phyloP scores from a whole-genome alignment of 208 protist species.

The Trypanosoma cruzi region DNA sequence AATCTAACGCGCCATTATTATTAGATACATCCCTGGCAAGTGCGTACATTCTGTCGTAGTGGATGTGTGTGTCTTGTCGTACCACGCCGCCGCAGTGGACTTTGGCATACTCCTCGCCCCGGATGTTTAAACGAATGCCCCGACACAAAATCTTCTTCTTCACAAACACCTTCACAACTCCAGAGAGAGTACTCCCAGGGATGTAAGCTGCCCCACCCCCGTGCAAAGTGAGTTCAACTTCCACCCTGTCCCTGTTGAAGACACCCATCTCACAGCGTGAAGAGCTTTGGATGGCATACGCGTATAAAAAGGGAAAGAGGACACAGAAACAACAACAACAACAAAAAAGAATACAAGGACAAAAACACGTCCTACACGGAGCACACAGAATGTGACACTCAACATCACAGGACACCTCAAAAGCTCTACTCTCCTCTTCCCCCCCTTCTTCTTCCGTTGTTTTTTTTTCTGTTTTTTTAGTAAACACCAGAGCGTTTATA shows the following conservation, averaged over 20 bases:
- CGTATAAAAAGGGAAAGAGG: conserved; percentile 3
- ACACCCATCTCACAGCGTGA: neutral
- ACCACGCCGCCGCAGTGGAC: neutral
- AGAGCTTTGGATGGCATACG: neutral
- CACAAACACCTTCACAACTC: conserved; percentile 12
- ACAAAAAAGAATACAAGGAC: conserved; percentile 23
- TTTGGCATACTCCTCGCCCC: conserved; percentile 14
- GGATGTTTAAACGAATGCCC: conserved; percentile 7
- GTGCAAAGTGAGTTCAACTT: conserved; percentile 3
- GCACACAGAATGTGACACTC: neutral
- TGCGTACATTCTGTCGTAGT: conserved; percentile 23
- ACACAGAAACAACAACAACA: neutral
- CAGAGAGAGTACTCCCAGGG: conserved; percentile 11
- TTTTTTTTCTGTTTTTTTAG: too few relatives aligned
- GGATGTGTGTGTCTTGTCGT: neutral
- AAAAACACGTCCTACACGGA: neutral
- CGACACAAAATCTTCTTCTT: conserved; percentile 11
- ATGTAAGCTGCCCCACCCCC: neutral
- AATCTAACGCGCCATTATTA: too few relatives aligned
- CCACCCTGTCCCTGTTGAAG: neutral
- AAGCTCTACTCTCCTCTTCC: neutral
- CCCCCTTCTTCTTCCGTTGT: conserved; percentile 60
- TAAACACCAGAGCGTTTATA: conserved; percentile 7
- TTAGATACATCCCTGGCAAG: neutral
- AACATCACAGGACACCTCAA: neutral